Base-by-base conservation (phyloP, 495 filamentous ascomycete genomes). In the Parachaetomium inaequale region DNA sequence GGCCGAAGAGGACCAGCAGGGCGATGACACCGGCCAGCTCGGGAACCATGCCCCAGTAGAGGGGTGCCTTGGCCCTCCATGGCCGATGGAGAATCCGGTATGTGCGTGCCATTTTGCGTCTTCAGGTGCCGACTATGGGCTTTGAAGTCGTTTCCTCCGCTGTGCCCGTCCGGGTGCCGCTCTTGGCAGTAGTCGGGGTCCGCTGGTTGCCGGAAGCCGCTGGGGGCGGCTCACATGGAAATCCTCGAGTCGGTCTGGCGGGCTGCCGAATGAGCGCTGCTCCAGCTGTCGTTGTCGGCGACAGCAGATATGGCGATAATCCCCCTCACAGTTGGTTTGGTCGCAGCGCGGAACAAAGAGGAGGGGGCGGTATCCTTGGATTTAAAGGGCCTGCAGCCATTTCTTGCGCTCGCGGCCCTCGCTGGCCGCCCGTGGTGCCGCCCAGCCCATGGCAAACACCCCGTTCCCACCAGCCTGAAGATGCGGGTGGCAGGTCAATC, bases 1-100 rank as follows among this genome's bases (percentile, higher is more conserved):
- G 86, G 55, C 88, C 91, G 62, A 90, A 92, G 62, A 97, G 79
- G 19, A 90, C 87, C 46, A 97, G 81, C 23, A 85, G 76, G 17
- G 85, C 81, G 64, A 97, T 80, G 38, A 84, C 86, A 59, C 90
- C 76, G 32, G 80, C 75, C 28, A 94, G 74, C 76, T 97, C 92
- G 31, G 84, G 68, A 50, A 85, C 69, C 75, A 96, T 83, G 69
- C 92, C 80, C 63, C 73, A 84, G 65, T 85, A 81, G 50, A 91
- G 74, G 57, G 87, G 71, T 62, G 78, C 82, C 63, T 85, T 85
- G 26, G 81, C 80, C 62, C 84, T 85, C 86, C 91, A 93, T 74
- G 79, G 75, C 72, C 83, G 77, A 46, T 70, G 79, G 7, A 79
- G 54, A 55, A 79, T 65, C 31, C 67, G 66, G 63, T 81, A 81